Evolutionary conservation across 768 basidiomycete species (phyloP).

Genomic region (Daedaleopsis sinensis): DNA sequence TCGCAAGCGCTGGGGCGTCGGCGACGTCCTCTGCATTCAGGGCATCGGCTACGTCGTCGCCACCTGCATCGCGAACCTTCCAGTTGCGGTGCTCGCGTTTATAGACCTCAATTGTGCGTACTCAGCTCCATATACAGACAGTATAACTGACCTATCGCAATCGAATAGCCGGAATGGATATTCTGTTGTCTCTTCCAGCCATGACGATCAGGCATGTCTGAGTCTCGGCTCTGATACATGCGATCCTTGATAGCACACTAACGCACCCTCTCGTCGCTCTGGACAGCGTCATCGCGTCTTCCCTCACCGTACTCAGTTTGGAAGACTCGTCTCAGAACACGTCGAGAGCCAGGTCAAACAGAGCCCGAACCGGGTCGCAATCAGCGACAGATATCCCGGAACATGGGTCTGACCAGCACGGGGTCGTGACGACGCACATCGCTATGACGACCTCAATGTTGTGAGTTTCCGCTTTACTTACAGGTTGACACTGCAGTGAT

Average conservation of each 20-base stretch:
- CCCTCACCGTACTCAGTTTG: neutral
- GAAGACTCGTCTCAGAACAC: neutral
- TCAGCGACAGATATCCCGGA: neutral
- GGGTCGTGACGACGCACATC: neutral
- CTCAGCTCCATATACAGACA: neutral
- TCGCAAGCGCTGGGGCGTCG: conserved; percentile 5
- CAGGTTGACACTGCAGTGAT: no score
- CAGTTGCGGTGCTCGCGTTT: conserved; percentile 9
- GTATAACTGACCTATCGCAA: neutral
- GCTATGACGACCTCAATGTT: neutral
- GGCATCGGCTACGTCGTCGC: conserved; percentile 12
- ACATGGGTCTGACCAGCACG: neutral
- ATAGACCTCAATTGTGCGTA: conserved; percentile 16
- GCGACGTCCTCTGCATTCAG: conserved; percentile 13
- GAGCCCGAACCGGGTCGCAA: neutral
- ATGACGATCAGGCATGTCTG: conserved; percentile 5
- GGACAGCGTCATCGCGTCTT: neutral
- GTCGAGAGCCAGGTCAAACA: neutral
- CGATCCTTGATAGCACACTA: no score
- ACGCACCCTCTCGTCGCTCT: no score
- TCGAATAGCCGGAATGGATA: conserved; percentile 5
- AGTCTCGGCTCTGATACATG: neutral
- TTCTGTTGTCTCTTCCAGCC: conserved; percentile 4
- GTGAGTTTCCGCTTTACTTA: neutral
- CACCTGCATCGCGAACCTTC: conserved; percentile 9